Evolutionary conservation across 495 filamentous ascomycete species (phyloP).

Genomic region (Stereocaulon alpinum): DNA sequence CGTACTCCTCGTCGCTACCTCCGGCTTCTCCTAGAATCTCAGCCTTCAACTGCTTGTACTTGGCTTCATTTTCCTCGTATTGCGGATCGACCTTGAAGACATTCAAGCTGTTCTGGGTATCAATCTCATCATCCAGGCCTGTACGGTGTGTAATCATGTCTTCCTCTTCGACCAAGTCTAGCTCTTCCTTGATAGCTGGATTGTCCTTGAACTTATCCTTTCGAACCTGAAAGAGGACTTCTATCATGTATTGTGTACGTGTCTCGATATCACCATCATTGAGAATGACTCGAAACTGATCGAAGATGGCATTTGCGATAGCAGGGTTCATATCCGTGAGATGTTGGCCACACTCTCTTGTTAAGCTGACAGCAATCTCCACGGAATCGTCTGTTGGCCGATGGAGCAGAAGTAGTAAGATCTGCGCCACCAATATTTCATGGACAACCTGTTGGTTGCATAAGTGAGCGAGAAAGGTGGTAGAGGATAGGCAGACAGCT

Average conservation of each 20-base stretch:
- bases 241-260: constrained; percentile 95
- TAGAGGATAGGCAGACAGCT: constrained; percentile 79
- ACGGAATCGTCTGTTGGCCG: constrained; percentile 97
- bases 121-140: constrained; percentile 69
- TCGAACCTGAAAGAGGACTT: constrained; percentile 91
- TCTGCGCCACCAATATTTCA: constrained; percentile 85
- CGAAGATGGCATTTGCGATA: constrained; percentile 82
- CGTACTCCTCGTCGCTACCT: constrained; percentile 61
- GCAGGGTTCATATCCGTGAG: constrained; percentile 84
- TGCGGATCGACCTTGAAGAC: constrained; percentile 90
- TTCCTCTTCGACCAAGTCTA: constrained; percentile 93
- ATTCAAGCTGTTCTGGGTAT: constrained; percentile 75
- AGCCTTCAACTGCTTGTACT: constrained; percentile 78
- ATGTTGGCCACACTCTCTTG: constrained; percentile 82
- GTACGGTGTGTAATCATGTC: constrained; percentile 89
- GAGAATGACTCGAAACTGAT: constrained; percentile 88
- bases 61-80: constrained; percentile 83
- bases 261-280: constrained; percentile 96
- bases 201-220: constrained; percentile 97
- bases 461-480: constrained; percentile 88
- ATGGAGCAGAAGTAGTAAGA: constrained; percentile 74
- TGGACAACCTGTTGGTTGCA: constrained; percentile 93
- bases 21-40: constrained; percentile 91
- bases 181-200: constrained; percentile 76
- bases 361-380: constrained; percentile 90